phyloP scores from a whole-genome alignment of 2,329 filamentous ascomycete genomes.

The Thielaviopsis populi region DNA sequence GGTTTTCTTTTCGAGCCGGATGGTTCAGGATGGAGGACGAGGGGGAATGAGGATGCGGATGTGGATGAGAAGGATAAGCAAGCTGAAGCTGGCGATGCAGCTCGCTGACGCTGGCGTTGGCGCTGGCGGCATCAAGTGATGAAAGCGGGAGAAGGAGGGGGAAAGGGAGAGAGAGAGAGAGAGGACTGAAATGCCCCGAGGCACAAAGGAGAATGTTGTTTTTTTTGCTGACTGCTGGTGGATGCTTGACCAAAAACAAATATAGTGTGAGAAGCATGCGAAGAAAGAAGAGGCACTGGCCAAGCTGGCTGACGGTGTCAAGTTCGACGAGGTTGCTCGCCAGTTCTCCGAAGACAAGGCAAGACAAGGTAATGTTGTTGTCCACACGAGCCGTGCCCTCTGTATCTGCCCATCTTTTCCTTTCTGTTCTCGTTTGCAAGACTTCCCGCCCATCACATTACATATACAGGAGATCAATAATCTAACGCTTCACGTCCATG shows the following conservation, averaged over 20 bases:
- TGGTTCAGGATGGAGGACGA: neutral
- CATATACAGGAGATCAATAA: neutral
- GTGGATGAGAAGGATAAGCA: no score
- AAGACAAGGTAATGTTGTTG: slow-evolving; percentile 35
- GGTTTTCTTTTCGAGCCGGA: no score
- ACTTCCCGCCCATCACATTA: neutral
- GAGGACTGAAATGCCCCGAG: no score
- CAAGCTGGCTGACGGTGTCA: slow-evolving; percentile 49
- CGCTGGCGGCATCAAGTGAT: neutral
- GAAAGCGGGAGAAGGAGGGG: neutral
- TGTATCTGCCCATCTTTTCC: neutral
- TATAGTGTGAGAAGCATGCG: slow-evolving; percentile 55
- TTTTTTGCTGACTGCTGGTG: neutral
- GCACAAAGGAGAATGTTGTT: neutral
- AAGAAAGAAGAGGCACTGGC: slow-evolving; percentile 63
- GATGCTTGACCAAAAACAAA: neutral
- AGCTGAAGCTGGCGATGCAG: neutral
- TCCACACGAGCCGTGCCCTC: slow-evolving; percentile 9
- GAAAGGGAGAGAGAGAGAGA: neutral
- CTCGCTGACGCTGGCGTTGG: neutral
- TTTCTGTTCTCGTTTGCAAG: neutral
- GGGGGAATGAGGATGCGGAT: neutral
- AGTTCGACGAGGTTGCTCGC: slow-evolving; percentile 60
- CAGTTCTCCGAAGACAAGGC: slow-evolving; percentile 67
- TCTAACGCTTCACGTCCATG: slow-evolving; percentile 1